Conservation (phyloP, 2,329 filamentous ascomycete species). For the Setomelanomma holmii region DNA sequence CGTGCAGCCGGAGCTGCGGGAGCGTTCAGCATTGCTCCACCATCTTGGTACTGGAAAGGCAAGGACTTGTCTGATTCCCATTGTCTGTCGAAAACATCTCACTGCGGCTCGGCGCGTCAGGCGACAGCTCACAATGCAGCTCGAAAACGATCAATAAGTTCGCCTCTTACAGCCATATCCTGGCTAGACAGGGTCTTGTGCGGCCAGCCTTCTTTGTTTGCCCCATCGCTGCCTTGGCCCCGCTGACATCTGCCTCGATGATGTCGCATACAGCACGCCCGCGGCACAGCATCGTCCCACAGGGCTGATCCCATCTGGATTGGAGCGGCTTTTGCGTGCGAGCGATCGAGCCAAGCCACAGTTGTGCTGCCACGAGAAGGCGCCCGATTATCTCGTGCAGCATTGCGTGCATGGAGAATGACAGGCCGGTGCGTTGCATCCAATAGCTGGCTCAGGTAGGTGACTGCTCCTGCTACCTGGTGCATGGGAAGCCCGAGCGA, state of each 20-base stretch:
- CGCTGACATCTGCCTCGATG: conserved; percentile 14
- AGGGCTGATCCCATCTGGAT: conserved; percentile 14
- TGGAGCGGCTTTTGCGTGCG: conserved; percentile 11
- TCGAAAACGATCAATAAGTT: conserved; percentile 12
- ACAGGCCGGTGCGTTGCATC: conserved; percentile 12
- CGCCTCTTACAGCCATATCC: conserved; percentile 18
- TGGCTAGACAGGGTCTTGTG: conserved; percentile 10
- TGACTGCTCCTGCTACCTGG: conserved; percentile 17
- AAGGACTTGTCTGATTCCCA: conserved; percentile 8
- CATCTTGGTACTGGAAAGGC: conserved; percentile 14
- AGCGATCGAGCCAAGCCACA: conserved; percentile 20
- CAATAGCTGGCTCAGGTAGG: conserved; percentile 15
- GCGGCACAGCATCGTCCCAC: conserved; percentile 17
- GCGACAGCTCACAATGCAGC: conserved; percentile 12
- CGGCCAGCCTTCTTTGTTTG: conserved; percentile 12
- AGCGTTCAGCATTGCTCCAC: conserved; percentile 31
- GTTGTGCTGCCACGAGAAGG: conserved; percentile 18
- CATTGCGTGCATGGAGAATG: conserved; percentile 9
- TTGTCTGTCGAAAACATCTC: conserved; percentile 1
- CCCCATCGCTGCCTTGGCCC: conserved; percentile 11
- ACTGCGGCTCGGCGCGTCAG: conserved; percentile 14
- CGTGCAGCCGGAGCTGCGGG: conserved; percentile 25
- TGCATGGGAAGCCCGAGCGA: conserved; percentile 13
- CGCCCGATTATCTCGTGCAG: conserved; percentile 15
- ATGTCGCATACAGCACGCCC: conserved; percentile 12